Evolutionary conservation across 306 rosid genomes (phyloP).

Genomic region (Sicyos edulis): DNA sequence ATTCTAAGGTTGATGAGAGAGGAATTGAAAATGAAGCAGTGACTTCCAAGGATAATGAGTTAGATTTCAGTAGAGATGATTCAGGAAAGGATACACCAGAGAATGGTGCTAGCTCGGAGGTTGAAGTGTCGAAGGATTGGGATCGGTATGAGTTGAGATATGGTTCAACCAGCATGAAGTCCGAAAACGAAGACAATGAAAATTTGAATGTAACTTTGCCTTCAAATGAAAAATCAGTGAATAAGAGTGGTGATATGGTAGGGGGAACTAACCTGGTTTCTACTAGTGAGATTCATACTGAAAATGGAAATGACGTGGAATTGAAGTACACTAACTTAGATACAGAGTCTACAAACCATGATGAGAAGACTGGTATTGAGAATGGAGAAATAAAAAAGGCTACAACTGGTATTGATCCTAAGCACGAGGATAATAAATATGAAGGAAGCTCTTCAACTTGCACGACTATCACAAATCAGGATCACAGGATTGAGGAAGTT

Average conservation of each 20-base stretch:
- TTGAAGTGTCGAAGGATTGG: conserved; percentile 27
- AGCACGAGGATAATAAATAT: conserved; percentile 17
- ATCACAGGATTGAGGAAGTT: conserved; percentile 25
- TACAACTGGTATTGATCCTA: conserved; percentile 21
- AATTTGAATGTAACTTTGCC: conserved; percentile 28
- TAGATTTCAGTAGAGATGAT: conserved; percentile 25
- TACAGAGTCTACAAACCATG: conserved; percentile 19
- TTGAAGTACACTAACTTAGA: conserved; percentile 27
- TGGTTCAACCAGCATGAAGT: conserved; percentile 19
- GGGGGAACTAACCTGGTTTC: conserved; percentile 31
- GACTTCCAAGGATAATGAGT: conserved; percentile 26
- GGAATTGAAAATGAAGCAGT: conserved; percentile 29
- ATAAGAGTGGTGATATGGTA: conserved; percentile 27
- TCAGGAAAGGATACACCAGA: conserved; percentile 34
- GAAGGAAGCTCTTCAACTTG: conserved; percentile 15
- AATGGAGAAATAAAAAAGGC: conserved; percentile 24
- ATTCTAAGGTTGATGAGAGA: conserved; percentile 35
- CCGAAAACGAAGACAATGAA: conserved; percentile 37
- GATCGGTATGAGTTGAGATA: conserved; percentile 26
- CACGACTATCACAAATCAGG: conserved; percentile 26
- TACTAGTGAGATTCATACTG: conserved; percentile 25
- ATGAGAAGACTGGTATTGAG: conserved; percentile 24
- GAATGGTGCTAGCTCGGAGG: conserved; percentile 26
- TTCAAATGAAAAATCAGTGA: conserved; percentile 26
- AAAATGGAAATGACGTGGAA: conserved; percentile 27